Evolutionary conservation across 1,284 basidiomycete genomes (phyloP), one percentile per base, ranked within the genome.

Genomic region (Cryptococcus sp.): DNA sequence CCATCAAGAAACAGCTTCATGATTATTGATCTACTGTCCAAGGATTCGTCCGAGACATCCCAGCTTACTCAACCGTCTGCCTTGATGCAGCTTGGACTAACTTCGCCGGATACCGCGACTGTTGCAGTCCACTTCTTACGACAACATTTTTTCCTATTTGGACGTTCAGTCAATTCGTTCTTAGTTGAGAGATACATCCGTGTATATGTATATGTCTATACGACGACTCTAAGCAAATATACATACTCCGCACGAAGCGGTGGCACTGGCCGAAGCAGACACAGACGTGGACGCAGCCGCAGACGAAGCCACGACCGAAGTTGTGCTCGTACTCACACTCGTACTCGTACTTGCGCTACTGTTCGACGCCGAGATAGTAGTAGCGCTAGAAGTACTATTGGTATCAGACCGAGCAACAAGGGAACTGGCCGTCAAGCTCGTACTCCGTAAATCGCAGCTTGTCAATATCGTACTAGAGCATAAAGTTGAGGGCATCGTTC

Each of bases 371-470:
- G 30, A 17, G 13, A 40, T 54, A 40, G 53, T 55, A 19, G 57
- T 25, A 16, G 38, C 49, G 13, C 50, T 38, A 13, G 52, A 10
- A 4, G 20, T 23, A 20, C 46, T 13, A 7, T 43, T 35, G 11
- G 43, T 19, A 13, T 10, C 13, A 35, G 30, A 35, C 30, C 30
- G 4, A 35, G 30, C 30, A 13, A 13, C 30, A 46, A 54, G 45
- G 17, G 48, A 50, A 3, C 35, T 43, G 1, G 62, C 65, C 8
- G 41, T 52, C 4, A 76, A 55, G 10, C 56, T 61, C 2, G 76
- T 77, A 17, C 57, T 63, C 40, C 71, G 42, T 1, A 77, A 60
- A 60, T 76, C 72, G 54, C 77, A 77, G 39, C 57, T 61, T n/a
- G 70, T 65, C 47, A 78, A 52, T 1, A 50, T 47, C 2, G 61